These are phyloP conservation scores for Acacia crassicarpa DNA, from an alignment of 306 rosid species.

Conservation along the genomic window DNA sequence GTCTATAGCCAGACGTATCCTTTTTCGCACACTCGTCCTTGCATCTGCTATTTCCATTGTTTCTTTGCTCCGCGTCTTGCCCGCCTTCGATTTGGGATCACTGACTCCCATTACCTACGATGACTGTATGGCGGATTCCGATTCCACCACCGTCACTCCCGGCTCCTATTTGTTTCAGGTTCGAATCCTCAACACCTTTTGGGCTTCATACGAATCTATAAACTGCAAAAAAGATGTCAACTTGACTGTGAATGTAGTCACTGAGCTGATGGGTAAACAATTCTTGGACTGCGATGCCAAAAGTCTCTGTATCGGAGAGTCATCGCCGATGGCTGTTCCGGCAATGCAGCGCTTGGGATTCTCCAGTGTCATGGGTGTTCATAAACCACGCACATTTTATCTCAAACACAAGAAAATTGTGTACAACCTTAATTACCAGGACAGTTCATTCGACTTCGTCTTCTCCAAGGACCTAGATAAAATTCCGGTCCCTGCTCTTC, in stretches of 20 bases:
- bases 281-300: slow-evolving; percentile 47
- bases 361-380: slow-evolving; percentile 47
- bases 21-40: slow-evolving; percentile 53
- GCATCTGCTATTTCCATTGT: slow-evolving; percentile 59
- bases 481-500: slow-evolving; percentile 70
- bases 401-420: slow-evolving; percentile 54
- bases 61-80: slow-evolving; percentile 48
- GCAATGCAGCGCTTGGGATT: slow-evolving; percentile 76
- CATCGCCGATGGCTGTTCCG: slow-evolving; percentile 50
- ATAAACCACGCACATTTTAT: slow-evolving; percentile 56
- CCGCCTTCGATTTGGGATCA: slow-evolving; percentile 41
- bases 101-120: slow-evolving; percentile 37
- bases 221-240: slow-evolving; percentile 50
- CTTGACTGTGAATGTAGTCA: slow-evolving; percentile 62
- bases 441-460: slow-evolving; percentile 75
- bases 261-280: slow-evolving; percentile 52
- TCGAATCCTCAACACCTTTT: slow-evolving; percentile 46
- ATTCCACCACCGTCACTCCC: slow-evolving; percentile 22
- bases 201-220: slow-evolving; percentile 43
- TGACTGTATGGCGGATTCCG: slow-evolving; percentile 41
- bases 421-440: slow-evolving; percentile 52
- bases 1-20: slow-evolving; percentile 55
- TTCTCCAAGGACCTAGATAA: slow-evolving; percentile 63
- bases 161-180: slow-evolving; percentile 47
- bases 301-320: slow-evolving; percentile 83